Conservation (phyloP, 2,329 filamentous ascomycete species). For the Sporothrix pseudoabietina region DNA sequence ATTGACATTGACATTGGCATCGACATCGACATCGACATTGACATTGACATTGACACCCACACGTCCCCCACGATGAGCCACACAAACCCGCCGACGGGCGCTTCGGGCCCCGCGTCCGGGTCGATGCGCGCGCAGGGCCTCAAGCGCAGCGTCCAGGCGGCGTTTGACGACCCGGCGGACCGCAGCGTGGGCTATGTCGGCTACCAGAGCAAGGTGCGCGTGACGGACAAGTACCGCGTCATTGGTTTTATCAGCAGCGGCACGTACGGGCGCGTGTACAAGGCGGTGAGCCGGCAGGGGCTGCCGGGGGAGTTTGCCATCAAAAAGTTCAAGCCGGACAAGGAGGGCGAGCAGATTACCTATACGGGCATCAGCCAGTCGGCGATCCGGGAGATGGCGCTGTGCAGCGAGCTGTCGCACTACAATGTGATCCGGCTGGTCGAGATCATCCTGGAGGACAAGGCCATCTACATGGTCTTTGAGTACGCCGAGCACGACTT, state of each 20-base stretch:
- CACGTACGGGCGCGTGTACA: constrained; percentile 97
- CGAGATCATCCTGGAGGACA: constrained; percentile 96
- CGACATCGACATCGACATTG: background rate
- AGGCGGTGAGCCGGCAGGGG: constrained; percentile 76
- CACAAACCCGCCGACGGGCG: constrained; percentile 56
- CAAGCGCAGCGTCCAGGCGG: constrained; percentile 62
- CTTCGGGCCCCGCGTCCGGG: constrained; percentile 53
- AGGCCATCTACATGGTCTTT: constrained; percentile 99
- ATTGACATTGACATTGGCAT: too few relatives aligned
- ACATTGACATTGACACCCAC: background rate
- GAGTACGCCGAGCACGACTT: constrained; percentile 98
- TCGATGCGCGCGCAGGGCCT: constrained; percentile 51
- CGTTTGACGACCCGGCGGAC: constrained; percentile 61
- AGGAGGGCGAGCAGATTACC: constrained; percentile 90
- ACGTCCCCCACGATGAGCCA: constrained; percentile 49
- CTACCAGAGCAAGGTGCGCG: constrained; percentile 78
- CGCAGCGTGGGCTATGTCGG: constrained; percentile 50
- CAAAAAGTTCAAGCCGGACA: constrained; percentile 99
- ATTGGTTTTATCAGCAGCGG: constrained; percentile 98
- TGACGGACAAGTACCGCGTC: constrained; percentile 92
- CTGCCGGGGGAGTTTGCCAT: constrained; percentile 87
- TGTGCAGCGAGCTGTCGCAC: constrained; percentile 90
- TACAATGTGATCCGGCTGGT: constrained; percentile 86
- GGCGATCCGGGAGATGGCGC: constrained; percentile 93
- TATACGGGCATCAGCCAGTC: constrained; percentile 98